Percentiles rank a stretch among this genome's conserved stretches.
These are phyloP conservation scores for Porphyridium purpureum DNA, from an alignment of 23 red algal species.

Conservation along the genomic window DNA sequence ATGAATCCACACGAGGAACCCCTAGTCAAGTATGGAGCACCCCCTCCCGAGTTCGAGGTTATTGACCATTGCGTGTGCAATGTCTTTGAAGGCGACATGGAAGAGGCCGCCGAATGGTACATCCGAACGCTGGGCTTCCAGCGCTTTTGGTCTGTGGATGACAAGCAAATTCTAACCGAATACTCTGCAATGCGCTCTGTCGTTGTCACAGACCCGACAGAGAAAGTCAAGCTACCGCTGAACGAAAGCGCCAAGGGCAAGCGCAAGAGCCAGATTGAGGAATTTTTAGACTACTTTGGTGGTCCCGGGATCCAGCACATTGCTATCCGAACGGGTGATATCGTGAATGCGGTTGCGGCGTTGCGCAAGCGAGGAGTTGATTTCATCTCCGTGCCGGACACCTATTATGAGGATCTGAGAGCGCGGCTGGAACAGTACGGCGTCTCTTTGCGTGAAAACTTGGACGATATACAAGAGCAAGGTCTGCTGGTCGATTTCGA, in stretches of 20 bases:
- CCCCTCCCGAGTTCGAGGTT: slow-evolving; percentile 7
- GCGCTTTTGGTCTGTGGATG: slow-evolving; percentile 96
- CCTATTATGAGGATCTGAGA: slow-evolving; percentile 71
- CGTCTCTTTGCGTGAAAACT: slow-evolving; percentile 25
- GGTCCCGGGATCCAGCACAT: slow-evolving; percentile 96
- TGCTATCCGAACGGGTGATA: slow-evolving; percentile 64
- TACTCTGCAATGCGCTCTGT: slow-evolving; percentile 78
- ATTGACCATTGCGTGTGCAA: slow-evolving; percentile 96
- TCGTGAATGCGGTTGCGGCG: slow-evolving; percentile 36
- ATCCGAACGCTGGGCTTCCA: slow-evolving; percentile 59
- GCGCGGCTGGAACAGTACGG: slow-evolving; percentile 11
- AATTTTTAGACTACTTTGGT: slow-evolving; percentile 92
- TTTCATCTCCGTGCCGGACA: slow-evolving; percentile 69
- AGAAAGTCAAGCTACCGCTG: slow-evolving; percentile 90
- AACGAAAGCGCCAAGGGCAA: slow-evolving; percentile 62
- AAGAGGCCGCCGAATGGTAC: slow-evolving; percentile 74
- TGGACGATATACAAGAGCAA: slow-evolving; percentile 32
- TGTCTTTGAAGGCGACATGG: slow-evolving; percentile 66
- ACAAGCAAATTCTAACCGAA: slow-evolving; percentile 84
- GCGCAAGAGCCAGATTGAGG: slow-evolving; percentile 79
- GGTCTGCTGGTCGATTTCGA: slow-evolving; percentile 94
- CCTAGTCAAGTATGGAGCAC: slow-evolving; percentile 22
- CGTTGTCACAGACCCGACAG: slow-evolving; percentile 61
- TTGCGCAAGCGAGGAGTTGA: slow-evolving; percentile 52
- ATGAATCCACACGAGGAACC: slow-evolving; percentile 27